Percentiles rank a stretch among this genome's conserved stretches.
phyloP scores from a whole-genome alignment of 2,329 filamentous ascomycete genomes.

The Clonostachys rosea region DNA sequence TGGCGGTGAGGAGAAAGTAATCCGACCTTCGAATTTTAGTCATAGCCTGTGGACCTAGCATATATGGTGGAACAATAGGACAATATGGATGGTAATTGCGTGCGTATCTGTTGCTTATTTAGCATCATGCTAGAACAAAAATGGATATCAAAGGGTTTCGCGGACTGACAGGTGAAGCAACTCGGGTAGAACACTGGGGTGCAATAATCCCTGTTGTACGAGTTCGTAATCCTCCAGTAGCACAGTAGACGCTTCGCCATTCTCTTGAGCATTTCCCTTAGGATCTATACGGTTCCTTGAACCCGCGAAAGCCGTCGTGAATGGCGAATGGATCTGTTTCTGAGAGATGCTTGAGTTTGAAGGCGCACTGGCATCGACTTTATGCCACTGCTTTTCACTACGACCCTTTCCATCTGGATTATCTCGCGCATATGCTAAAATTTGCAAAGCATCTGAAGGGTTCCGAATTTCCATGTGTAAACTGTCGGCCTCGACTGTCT shows the following conservation, averaged over 20 bases:
- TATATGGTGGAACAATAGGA: constrained; percentile 2
- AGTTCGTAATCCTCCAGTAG: background rate
- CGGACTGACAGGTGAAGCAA: background rate
- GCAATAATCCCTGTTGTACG: background rate
- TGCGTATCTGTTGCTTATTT: background rate
- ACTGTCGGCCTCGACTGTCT: background rate
- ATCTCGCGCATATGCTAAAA: constrained; percentile 4
- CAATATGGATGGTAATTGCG: constrained; percentile 3
- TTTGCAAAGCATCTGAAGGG: constrained; percentile 8
- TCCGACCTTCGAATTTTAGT: constrained; percentile 1
- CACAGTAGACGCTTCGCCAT: background rate
- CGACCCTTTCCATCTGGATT: too few relatives aligned
- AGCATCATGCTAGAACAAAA: background rate
- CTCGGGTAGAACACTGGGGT: constrained; percentile 1
- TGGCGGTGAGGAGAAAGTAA: constrained; percentile 2
- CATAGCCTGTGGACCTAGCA: background rate
- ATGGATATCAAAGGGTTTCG: background rate
- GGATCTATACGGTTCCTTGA: background rate
- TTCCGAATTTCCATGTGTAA: constrained; percentile 6
- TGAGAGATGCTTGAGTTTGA: background rate
- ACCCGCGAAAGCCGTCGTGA: too few relatives aligned
- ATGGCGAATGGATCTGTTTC: too few relatives aligned
- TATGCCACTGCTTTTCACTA: background rate
- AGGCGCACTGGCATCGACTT: background rate
- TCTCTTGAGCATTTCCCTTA: too few relatives aligned